These are phyloP conservation scores for Anastatica hierochuntica DNA, from an alignment of 345 rosid genomes.

Conservation along the genomic window DNA sequence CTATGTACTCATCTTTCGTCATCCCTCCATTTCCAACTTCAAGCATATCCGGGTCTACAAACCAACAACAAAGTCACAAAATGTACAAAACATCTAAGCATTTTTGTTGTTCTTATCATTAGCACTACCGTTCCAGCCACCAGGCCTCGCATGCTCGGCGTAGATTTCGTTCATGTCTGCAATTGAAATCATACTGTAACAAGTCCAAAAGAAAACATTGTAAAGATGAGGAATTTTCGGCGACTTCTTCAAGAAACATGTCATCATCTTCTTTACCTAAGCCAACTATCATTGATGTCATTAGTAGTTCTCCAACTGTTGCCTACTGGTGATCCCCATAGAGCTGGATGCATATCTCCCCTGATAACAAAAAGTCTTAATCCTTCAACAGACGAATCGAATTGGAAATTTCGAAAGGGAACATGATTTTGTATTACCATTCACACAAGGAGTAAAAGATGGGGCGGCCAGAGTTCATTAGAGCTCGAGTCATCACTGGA, in stretches of 20 bases:
- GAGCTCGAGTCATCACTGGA: slow-evolving; percentile 80
- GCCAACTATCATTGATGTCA: slow-evolving; percentile 68
- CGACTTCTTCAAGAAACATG: not conserved
- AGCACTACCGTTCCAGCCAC: slow-evolving; percentile 84
- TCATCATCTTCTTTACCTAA: slow-evolving; percentile 31
- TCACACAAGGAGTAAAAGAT: slow-evolving; percentile 85
- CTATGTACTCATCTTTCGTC: slow-evolving; percentile 71
- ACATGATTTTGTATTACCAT: slow-evolving; percentile 42
- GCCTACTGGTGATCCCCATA: slow-evolving; percentile 68
- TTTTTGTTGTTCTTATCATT: not conserved
- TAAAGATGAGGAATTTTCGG: not conserved
- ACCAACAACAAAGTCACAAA: slow-evolving; percentile 13
- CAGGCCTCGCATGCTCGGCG: slow-evolving; percentile 82
- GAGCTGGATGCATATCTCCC: slow-evolving; percentile 93
- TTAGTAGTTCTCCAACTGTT: slow-evolving; percentile 95
- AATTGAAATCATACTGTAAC: slow-evolving; percentile 56
- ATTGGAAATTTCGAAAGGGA: not conserved
- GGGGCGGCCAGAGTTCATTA: slow-evolving; percentile 59
- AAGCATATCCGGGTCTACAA: slow-evolving; percentile 94
- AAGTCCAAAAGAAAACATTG: not conserved
- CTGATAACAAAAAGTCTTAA: slow-evolving; percentile 10
- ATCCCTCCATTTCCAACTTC: slow-evolving; percentile 98
- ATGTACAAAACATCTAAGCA: not conserved
- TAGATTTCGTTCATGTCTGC: slow-evolving; percentile 73
- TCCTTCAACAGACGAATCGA: not conserved